phyloP scores from a whole-genome alignment of 352 stramenopile genomes.

The Pseudoperonospora humuli region DNA sequence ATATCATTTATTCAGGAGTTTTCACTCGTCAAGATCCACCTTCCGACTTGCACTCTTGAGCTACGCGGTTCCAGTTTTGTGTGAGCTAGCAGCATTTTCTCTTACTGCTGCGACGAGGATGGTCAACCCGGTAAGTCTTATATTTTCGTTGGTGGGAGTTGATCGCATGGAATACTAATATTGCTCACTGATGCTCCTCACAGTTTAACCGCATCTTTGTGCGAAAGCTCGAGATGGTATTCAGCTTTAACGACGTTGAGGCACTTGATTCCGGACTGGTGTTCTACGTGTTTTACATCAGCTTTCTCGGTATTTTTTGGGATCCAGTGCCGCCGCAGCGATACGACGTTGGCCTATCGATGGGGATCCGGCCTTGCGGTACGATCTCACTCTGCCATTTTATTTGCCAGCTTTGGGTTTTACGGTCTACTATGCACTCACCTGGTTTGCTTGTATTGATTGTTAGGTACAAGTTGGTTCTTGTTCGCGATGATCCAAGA shows the following conservation, averaged over 20 bases:
- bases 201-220: constrained; percentile 84
- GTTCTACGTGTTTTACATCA: constrained; percentile 85
- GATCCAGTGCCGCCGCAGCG: constrained; percentile 71
- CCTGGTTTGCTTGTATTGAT: constrained; percentile 3
- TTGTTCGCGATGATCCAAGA: constrained; percentile 75
- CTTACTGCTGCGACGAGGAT: constrained; percentile 82
- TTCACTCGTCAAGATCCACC: constrained; percentile 62
- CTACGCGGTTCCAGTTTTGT: constrained; percentile 76
- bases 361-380: constrained; percentile 61
- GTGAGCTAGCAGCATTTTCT: constrained; percentile 76
- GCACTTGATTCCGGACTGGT: constrained; percentile 78
- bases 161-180: not conserved
- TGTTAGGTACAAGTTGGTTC: constrained; percentile 79
- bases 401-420: not conserved
- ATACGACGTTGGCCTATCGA: constrained; percentile 74
- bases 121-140: constrained; percentile 70
- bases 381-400: not conserved
- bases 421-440: constrained; percentile 2
- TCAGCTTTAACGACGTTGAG: constrained; percentile 84
- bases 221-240: constrained; percentile 79
- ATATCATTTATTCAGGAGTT: constrained; percentile 77
- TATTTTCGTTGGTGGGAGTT: not conserved
- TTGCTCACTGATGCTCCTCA: constrained; percentile 1
- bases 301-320: constrained; percentile 77
- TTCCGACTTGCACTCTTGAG: constrained; percentile 68